These are phyloP conservation scores for Aspergillus sp. DNA, from an alignment of 2,329 filamentous ascomycete genomes.

Conservation along the genomic window DNA sequence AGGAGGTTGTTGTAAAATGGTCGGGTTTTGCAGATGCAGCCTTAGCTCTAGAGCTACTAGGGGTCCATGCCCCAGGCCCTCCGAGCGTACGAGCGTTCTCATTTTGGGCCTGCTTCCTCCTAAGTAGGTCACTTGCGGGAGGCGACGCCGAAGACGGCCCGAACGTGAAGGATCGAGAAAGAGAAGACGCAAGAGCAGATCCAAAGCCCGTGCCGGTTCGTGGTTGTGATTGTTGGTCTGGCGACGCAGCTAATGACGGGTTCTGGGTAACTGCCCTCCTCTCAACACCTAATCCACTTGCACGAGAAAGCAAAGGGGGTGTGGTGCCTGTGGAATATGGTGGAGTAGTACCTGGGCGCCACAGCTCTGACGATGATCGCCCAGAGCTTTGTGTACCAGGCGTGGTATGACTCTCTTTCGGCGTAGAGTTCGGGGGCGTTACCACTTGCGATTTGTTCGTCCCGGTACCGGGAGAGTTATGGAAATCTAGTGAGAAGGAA, in stretches of 20 bases:
- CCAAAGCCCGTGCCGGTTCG: conserved; percentile 43
- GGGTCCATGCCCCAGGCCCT: conserved; percentile 30
- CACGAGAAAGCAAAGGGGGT: conserved; percentile 48
- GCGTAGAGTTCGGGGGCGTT: conserved; percentile 33
- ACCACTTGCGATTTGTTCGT: conserved; percentile 44
- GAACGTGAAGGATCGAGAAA: conserved; percentile 48
- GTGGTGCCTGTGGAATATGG: conserved; percentile 55
- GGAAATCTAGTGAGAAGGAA: conserved; percentile 50
- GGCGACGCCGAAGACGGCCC: conserved; percentile 45
- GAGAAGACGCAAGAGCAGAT: conserved; percentile 44
- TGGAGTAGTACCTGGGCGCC: conserved; percentile 51
- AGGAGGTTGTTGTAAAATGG: conserved; percentile 32
- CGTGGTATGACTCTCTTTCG: conserved; percentile 31
- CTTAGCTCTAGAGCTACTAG: conserved; percentile 23
- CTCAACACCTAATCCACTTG: conserved; percentile 40
- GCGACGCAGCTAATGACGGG: conserved; percentile 42
- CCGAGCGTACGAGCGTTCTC: conserved; percentile 34
- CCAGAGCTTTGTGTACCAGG: conserved; percentile 46
- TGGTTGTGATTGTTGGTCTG: conserved; percentile 40
- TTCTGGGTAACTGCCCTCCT: conserved; percentile 43
- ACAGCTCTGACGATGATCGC: conserved; percentile 52
- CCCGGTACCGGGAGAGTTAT: conserved; percentile 43
- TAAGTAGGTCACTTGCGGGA: conserved; percentile 32
- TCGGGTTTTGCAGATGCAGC: conserved; percentile 28
- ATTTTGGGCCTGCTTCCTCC: conserved; percentile 38